Percentiles rank a stretch among this genome's conserved stretches.
These are phyloP conservation scores for Saccharomyces hybrid DNA, from an alignment of 1,139 yeast genomes.

Conservation along the genomic window DNA sequence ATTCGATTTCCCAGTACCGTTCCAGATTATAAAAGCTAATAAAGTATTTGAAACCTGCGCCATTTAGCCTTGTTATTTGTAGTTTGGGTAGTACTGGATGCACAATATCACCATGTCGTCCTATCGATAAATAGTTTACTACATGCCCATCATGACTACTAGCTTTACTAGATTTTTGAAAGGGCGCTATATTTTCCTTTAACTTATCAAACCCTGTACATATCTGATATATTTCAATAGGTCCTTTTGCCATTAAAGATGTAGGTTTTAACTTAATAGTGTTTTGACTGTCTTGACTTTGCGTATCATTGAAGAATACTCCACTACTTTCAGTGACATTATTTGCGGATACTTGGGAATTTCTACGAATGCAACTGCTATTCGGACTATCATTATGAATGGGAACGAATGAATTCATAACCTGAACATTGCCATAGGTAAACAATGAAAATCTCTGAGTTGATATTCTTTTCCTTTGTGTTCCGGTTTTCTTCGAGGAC, in stretches of 20 bases:
- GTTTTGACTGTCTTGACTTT: conserved; percentile 6
- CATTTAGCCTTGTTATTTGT: conserved; percentile 15
- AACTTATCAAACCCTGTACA: conserved; percentile 10
- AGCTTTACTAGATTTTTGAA: conserved; percentile 1
- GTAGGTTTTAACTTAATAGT: conserved; percentile 11
- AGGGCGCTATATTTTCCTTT: neutral
- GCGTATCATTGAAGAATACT: conserved; percentile 1
- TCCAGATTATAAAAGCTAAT: conserved; percentile 27
- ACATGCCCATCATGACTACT: conserved; percentile 15
- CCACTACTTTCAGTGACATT: conserved; percentile 5
- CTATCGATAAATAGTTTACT: conserved; percentile 28
- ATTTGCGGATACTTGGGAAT: conserved; percentile 11
- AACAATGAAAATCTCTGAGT: conserved; percentile 28
- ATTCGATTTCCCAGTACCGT: conserved; percentile 28
- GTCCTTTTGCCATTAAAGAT: conserved; percentile 22
- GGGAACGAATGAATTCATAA: conserved; percentile 12
- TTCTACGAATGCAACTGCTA: conserved; percentile 3
- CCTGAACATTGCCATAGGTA: conserved; percentile 22
- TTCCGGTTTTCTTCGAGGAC: conserved; percentile 5
- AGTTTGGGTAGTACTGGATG: conserved; percentile 30
- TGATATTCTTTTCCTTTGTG: conserved; percentile 20
- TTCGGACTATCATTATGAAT: neutral
- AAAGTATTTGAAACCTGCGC: conserved; percentile 8
- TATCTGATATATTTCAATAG: conserved; percentile 26
- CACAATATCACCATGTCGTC: conserved; percentile 26